These are phyloP conservation scores for Cercospora nicotianae DNA, from an alignment of 2,329 filamentous ascomycete genomes.

Conservation along the genomic window DNA sequence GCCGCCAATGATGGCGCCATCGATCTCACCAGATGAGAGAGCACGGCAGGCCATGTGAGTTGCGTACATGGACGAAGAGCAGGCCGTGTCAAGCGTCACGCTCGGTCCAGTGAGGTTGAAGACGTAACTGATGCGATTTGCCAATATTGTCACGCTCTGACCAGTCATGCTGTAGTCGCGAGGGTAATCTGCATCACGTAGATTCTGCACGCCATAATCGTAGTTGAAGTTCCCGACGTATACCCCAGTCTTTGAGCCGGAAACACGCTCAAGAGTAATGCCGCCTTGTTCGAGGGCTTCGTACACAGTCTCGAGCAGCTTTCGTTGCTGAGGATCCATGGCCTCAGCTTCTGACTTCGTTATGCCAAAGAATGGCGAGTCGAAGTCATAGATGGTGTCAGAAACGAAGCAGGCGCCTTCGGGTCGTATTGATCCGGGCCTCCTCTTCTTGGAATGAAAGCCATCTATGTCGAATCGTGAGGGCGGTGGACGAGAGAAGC, in stretches of 20 bases:
- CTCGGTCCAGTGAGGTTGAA: slow-evolving; percentile 21
- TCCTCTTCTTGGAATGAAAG: background rate
- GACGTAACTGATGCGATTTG: slow-evolving; percentile 21
- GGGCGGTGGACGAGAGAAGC: background rate
- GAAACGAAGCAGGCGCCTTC: background rate
- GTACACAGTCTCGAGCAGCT: slow-evolving; percentile 27
- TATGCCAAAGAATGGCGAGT: slow-evolving; percentile 12
- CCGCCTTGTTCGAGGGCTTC: slow-evolving; percentile 26
- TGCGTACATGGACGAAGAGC: slow-evolving; percentile 15
- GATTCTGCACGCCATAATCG: background rate
- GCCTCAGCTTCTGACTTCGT: slow-evolving; percentile 1
- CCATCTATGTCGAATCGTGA: background rate
- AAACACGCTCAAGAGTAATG: background rate
- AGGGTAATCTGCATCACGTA: background rate
- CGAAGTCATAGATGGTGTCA: background rate
- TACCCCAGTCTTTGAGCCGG: background rate
- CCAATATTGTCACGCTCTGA: background rate
- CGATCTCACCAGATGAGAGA: background rate
- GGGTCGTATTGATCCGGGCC: background rate
- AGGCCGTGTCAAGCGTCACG: slow-evolving; percentile 24
- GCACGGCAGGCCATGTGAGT: background rate
- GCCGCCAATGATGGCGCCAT: slow-evolving; percentile 29
- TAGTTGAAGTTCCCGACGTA: background rate
- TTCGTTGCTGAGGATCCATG: slow-evolving; percentile 31
- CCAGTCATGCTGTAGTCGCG: background rate